Percentiles rank a stretch among this genome's conserved stretches.
Conservation (phyloP, 2,329 filamentous ascomycete species). For the Claviceps cyperi region DNA sequence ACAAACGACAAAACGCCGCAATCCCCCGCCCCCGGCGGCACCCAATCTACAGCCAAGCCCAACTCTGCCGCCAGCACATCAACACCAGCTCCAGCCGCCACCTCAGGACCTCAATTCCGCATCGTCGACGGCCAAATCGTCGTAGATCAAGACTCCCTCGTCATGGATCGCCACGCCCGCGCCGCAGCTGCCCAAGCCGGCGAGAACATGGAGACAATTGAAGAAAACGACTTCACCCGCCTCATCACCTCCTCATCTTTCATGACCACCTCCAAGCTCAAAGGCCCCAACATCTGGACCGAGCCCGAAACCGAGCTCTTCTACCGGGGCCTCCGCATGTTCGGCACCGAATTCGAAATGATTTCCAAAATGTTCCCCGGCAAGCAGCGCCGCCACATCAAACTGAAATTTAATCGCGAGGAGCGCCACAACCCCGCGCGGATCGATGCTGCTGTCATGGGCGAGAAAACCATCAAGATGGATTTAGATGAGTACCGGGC, state of each 20-base stretch:
- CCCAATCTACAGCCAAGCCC: constrained; percentile 3
- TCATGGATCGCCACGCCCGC: constrained; percentile 53
- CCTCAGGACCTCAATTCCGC: constrained; percentile 39
- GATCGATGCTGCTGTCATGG: constrained; percentile 49
- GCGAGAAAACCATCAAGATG: constrained; percentile 41
- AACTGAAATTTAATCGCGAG: constrained; percentile 71
- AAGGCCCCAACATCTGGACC: constrained; percentile 54
- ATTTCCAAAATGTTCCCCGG: constrained; percentile 63
- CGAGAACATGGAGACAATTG: constrained; percentile 46
- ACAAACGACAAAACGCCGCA: constrained; percentile 5
- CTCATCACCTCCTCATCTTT: constrained; percentile 56
- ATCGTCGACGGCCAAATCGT: constrained; percentile 61
- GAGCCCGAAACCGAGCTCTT: constrained; percentile 59
- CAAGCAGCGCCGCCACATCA: constrained; percentile 58
- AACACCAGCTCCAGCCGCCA: constrained; percentile 9
- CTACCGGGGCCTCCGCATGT: constrained; percentile 60
- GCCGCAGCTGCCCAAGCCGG: constrained; percentile 35
- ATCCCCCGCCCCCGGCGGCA: constrained; percentile 6
- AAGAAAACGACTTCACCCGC: constrained; percentile 66
- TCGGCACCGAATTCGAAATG: constrained; percentile 72
- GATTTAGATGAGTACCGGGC: constrained; percentile 46
- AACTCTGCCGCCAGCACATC: constrained; percentile 5
- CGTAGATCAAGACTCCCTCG: constrained; percentile 51
- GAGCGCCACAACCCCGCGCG: constrained; percentile 50
- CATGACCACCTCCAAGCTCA: constrained; percentile 43